Evolutionary conservation across 179 eudicot genomes (phyloP), one percentile per base, ranked within the genome.

Genomic region (Silene noctiflora): DNA sequence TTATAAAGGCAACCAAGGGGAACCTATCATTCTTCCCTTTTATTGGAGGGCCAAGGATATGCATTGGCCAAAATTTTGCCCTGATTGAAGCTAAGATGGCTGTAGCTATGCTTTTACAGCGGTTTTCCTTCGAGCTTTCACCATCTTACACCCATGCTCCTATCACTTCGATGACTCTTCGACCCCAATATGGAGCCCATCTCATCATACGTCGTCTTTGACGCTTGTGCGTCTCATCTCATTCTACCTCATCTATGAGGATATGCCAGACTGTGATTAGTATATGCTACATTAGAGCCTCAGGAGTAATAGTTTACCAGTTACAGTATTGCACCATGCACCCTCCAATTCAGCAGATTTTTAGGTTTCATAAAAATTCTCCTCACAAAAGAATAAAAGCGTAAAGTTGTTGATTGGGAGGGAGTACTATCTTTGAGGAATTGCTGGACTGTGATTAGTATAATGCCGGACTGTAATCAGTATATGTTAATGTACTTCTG

Each of bases 101-200:
- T 0, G 22, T 68, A 5, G 55, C 71, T 68, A 81, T 81, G 84
- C 82, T 88, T 20, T 44, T 89, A 44, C 82, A 80, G 71, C 81
- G 73, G 19, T 87, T 89, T 63, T 58, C 73, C 0, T 82, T 88
- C 33, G 74, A 84, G 62, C 84, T 84, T 33, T 84, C 91, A 0
- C 85, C 91, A 0, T 74, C 85, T 12, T 87, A 86, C 35, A 46
- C 20, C n/a, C 93, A 89, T 35, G 80, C 87, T 55, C 93, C 91
- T 0, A 56, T 19, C 24, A 24, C 70, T 14, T 0, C 56, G 64
- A 4, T 75, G 7, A 68, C 78, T 22, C 87, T 87, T 21, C 69
- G 42, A 25, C 89, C 90, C 14, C 86, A 84, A 53, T 69, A 63
- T 53, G 92, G 88, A 6, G 92, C 85, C 71, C 86, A 65, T 20